These are phyloP conservation scores for Talaromyces sp. DNA, from an alignment of 2,329 filamentous ascomycete genomes.

Conservation along the genomic window DNA sequence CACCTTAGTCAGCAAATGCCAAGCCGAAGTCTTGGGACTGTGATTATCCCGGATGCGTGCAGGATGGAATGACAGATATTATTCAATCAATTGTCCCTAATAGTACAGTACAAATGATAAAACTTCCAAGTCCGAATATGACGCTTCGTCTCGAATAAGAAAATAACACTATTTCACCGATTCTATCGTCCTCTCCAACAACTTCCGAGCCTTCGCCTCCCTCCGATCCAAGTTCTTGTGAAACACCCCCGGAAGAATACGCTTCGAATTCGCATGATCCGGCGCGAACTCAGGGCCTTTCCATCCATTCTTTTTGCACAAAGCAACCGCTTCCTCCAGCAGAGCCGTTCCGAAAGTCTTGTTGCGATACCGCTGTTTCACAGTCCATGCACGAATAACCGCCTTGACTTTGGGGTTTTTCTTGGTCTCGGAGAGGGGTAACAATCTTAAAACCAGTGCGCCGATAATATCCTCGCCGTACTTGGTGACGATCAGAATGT, in stretches of 20 bases:
- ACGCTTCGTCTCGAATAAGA: not conserved
- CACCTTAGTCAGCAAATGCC: not conserved
- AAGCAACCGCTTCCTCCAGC: slow-evolving; percentile 67
- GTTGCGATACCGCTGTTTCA: slow-evolving; percentile 64
- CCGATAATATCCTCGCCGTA: slow-evolving; percentile 66
- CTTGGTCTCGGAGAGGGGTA: slow-evolving; percentile 9
- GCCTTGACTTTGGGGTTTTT: slow-evolving; percentile 17
- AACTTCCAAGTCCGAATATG: not conserved
- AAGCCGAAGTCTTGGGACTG: not conserved
- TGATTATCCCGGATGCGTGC: not conserved
- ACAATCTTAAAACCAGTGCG: slow-evolving; percentile 57
- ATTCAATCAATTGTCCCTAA: no score
- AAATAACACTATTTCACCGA: not conserved
- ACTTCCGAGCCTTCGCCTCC: slow-evolving; percentile 54
- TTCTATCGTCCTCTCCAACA: slow-evolving; percentile 33
- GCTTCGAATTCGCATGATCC: slow-evolving; percentile 71
- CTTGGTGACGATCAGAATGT: slow-evolving; percentile 60
- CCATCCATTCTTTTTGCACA: slow-evolving; percentile 67
- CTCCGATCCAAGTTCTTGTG: slow-evolving; percentile 53
- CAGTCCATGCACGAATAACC: slow-evolving; percentile 79
- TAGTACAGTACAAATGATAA: not conserved
- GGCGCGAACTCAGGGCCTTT: slow-evolving; percentile 67
- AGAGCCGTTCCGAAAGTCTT: slow-evolving; percentile 70
- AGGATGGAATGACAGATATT: not conserved
- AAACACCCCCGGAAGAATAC: slow-evolving; percentile 61